Evolutionary conservation across 2,329 filamentous ascomycete genomes (phyloP).

Genomic region (Grosmannia serpens): DNA sequence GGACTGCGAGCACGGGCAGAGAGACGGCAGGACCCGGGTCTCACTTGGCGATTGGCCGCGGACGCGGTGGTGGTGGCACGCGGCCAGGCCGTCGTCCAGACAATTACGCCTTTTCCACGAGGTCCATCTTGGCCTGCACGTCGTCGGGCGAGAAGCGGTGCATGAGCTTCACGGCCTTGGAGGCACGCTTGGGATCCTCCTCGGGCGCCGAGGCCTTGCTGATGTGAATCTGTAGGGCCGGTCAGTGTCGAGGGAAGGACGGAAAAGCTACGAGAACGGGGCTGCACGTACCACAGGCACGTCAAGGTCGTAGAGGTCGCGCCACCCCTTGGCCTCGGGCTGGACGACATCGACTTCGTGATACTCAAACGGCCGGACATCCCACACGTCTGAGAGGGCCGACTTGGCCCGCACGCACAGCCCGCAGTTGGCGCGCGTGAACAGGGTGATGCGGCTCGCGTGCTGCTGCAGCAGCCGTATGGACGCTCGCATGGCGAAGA

Average conservation of each 20-base stretch:
- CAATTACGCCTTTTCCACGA: slow-evolving; percentile 22
- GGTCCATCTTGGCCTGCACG: slow-evolving; percentile 57
- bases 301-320: slow-evolving; percentile 67
- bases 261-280: not conserved
- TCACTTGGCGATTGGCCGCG: slow-evolving; percentile 27
- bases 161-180: slow-evolving; percentile 61
- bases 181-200: slow-evolving; percentile 42
- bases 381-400: slow-evolving; percentile 57
- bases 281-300: slow-evolving; percentile 56
- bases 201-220: slow-evolving; percentile 41
- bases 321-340: slow-evolving; percentile 52
- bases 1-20: slow-evolving; percentile 46
- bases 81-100: slow-evolving; percentile 25
- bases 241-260: not conserved
- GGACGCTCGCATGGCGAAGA: slow-evolving; percentile 37
- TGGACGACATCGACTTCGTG: slow-evolving; percentile 59
- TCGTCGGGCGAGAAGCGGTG: slow-evolving; percentile 61
- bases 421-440: slow-evolving; percentile 60
- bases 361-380: slow-evolving; percentile 55
- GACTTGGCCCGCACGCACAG: slow-evolving; percentile 58
- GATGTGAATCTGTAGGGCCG: slow-evolving; percentile 44
- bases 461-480: slow-evolving; percentile 33
- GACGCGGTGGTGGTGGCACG: slow-evolving; percentile 34
- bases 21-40: slow-evolving; percentile 35
- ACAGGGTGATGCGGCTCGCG: slow-evolving; percentile 58